These are phyloP conservation scores for Hortaea sp. DNA, from an alignment of 2,329 filamentous ascomycete genomes.

Conservation along the genomic window DNA sequence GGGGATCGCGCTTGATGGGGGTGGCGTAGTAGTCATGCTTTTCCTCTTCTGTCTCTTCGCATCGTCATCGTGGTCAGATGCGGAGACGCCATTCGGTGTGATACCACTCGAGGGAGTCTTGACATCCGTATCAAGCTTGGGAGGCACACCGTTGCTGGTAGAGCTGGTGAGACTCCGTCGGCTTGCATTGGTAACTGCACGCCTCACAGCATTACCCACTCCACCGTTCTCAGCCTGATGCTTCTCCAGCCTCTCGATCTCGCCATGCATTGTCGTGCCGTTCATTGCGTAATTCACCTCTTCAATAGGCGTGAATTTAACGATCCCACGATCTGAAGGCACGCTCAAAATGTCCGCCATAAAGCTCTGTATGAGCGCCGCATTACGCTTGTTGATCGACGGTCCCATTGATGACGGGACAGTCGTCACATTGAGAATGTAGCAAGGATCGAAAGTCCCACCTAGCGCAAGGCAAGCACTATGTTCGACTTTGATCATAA, in stretches of 20 bases:
- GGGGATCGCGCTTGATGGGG: slow-evolving; percentile 2
- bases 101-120: slow-evolving; percentile 1
- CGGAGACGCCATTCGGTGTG: background rate
- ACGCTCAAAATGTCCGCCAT: slow-evolving; percentile 64
- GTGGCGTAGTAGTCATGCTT: slow-evolving; percentile 3
- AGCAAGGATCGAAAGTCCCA: slow-evolving; percentile 68
- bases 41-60: background rate
- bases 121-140: slow-evolving; percentile 14
- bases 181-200: slow-evolving; percentile 21
- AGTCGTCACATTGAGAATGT: slow-evolving; percentile 64
- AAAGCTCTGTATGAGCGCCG: slow-evolving; percentile 64
- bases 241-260: slow-evolving; percentile 51
- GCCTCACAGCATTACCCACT: slow-evolving; percentile 31
- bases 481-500: slow-evolving; percentile 68
- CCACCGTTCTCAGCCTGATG: slow-evolving; percentile 29
- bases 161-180: slow-evolving; percentile 19
- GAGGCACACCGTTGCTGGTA: slow-evolving; percentile 11
- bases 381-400: slow-evolving; percentile 70
- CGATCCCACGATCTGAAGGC: slow-evolving; percentile 53
- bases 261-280: slow-evolving; percentile 58
- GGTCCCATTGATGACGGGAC: slow-evolving; percentile 59
- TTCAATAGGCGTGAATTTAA: slow-evolving; percentile 59
- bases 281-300: slow-evolving; percentile 65
- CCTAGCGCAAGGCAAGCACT: slow-evolving; percentile 65
- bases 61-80: background rate